Evolutionary conservation across 192 early-diverging fungal genomes (phyloP), one percentile per base, ranked within the genome.

Genomic region (Rhizophagus prolifer): DNA sequence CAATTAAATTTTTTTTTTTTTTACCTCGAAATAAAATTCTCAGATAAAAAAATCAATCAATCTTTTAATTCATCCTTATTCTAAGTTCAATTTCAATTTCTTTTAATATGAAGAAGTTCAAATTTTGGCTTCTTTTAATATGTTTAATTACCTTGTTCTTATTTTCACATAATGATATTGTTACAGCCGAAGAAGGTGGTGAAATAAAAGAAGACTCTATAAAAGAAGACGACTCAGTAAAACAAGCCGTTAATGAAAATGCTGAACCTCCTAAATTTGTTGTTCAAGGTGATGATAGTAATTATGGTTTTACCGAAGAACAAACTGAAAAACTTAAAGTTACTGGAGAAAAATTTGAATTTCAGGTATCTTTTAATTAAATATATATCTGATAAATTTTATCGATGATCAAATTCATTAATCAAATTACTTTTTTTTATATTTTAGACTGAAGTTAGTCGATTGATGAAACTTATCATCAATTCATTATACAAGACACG

Each of bases 401-500:
- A 38, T 38, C 7, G 41, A 0, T 44, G 41, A 44, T 44, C 41
- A 38, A 38, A 9, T 38, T 38, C 2, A 38, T 38, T 38, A 38
- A 38, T 41, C 9, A 41, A 41, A 41, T 41, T 41, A 41, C n/a
- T 9, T 41, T 41, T 7, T 6, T 1, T 41, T 41, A 41, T 41
- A 6, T 41, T 65, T 1, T n/a, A 97, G 88, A 91, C 96, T 70
- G 95, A 98, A 79, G 94, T 97, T 16, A 91, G 91, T 58, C 89
- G 92, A 77, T 82, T 99, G 74, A 96, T 99, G 86, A 92, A 95
- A 76, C 86, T 99, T 69, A 95, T 99, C 77, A 96, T 97, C 82
- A 95, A 98, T 84, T 95, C 93, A 28, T 86, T 99, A 25, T 99
- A 98, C 90, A 98, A 97, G 79, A 91, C 91, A 68, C 88, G 89